Conservation (phyloP, 2,329 filamentous ascomycete species). For the Sarocladium brachiariae region DNA sequence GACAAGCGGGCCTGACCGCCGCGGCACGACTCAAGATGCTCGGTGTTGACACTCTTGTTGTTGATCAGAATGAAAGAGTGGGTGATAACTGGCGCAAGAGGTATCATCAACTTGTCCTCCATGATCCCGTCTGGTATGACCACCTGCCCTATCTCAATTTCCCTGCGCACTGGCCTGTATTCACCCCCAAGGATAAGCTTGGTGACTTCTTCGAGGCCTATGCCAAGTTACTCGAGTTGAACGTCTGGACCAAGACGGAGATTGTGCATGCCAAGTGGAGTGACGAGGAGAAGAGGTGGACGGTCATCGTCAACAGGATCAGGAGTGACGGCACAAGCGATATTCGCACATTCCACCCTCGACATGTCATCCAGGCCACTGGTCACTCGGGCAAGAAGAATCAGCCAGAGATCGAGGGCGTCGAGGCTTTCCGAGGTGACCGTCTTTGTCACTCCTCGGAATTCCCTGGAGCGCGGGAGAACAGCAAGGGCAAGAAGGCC, state of each 20-base stretch:
- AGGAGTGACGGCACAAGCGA: conserved; percentile 39
- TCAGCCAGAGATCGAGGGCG: conserved; percentile 49
- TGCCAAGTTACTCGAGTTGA: conserved; percentile 57
- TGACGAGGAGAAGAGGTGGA: conserved; percentile 45
- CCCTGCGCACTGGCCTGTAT: conserved; percentile 59
- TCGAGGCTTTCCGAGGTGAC: conserved; percentile 50
- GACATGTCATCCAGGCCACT: conserved; percentile 60
- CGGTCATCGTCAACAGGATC: conserved; percentile 43
- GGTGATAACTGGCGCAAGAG: conserved; percentile 59
- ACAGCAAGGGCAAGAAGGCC: conserved; percentile 48
- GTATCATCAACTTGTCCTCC: conserved; percentile 59
- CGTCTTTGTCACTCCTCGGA: conserved; percentile 54
- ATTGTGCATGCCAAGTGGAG: conserved; percentile 43
- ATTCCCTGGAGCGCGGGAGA: conserved; percentile 44
- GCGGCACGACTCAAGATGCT: conserved; percentile 55
- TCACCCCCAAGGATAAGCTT: conserved; percentile 66
- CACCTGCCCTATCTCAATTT: conserved; percentile 60
- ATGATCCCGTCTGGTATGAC: conserved; percentile 58
- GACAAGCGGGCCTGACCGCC: conserved; percentile 51
- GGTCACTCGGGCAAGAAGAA: conserved; percentile 63
- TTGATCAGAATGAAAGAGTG: conserved; percentile 50
- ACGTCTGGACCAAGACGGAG: conserved; percentile 54
- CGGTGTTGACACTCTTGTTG: conserved; percentile 46
- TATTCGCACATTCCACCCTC: conserved; percentile 50
- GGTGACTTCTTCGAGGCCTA: conserved; percentile 64